Conservation (phyloP, 2,329 filamentous ascomycete species). For the Phyllosticta citriasiana region DNA sequence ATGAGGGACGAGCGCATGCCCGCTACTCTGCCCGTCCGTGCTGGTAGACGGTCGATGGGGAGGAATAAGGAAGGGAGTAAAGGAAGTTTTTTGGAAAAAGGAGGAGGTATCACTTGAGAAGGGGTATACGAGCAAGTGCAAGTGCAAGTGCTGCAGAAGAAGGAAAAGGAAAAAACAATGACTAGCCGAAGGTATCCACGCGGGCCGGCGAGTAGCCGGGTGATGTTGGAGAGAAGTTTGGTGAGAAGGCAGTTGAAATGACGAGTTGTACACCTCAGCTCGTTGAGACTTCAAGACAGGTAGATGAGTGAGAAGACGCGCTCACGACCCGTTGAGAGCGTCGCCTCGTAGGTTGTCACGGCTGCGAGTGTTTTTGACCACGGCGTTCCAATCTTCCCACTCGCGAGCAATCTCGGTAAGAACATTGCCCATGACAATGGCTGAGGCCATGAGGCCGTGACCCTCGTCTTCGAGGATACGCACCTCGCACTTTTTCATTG, state of each 20-base stretch:
- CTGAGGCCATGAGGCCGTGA: slow-evolving; percentile 92
- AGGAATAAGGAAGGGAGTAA: neutral
- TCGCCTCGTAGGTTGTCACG: slow-evolving; percentile 5
- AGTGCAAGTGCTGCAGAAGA: neutral
- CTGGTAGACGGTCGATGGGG: neutral
- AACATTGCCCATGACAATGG: slow-evolving; percentile 85
- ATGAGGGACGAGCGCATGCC: neutral
- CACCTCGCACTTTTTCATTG: slow-evolving; percentile 89
- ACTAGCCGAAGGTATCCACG: neutral
- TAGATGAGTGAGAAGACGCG: neutral
- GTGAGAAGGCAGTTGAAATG: neutral
- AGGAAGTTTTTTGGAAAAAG: neutral
- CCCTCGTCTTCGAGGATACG: slow-evolving; percentile 83
- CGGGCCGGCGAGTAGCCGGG: neutral
- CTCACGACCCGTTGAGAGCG: slow-evolving; percentile 1
- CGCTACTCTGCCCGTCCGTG: neutral
- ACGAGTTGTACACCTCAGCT: neutral
- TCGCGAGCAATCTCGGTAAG: slow-evolving; percentile 88
- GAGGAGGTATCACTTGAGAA: neutral
- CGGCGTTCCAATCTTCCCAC: slow-evolving; percentile 48
- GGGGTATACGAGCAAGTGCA: neutral
- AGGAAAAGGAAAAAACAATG: neutral
- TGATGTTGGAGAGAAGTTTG: neutral
- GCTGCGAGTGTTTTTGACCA: slow-evolving; percentile 11
- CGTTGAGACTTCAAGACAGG: neutral